phyloP scores from a whole-genome alignment of 495 filamentous ascomycete species.

The Trypethelium eluteriae region DNA sequence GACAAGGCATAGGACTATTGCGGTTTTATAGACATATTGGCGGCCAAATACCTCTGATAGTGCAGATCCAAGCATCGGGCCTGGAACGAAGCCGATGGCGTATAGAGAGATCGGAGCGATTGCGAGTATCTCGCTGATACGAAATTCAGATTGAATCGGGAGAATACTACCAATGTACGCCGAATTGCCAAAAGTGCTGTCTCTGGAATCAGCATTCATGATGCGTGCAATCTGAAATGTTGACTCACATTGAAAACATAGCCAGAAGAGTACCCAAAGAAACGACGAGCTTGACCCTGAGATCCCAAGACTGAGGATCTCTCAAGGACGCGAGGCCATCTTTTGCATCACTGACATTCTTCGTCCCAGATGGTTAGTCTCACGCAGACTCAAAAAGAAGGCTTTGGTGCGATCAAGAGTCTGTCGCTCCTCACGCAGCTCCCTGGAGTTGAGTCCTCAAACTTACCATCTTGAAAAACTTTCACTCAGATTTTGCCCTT shows the following conservation, averaged over 20 bases:
- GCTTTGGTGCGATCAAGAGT: too few species aligned
- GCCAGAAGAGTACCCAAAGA: slow-evolving; percentile 1
- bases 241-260: slow-evolving; percentile 1
- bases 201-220: neutral
- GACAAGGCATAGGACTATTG: slow-evolving; percentile 23
- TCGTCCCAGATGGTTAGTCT: too few species aligned
- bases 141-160: slow-evolving; percentile 18
- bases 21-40: slow-evolving; percentile 22
- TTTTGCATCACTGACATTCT: neutral
- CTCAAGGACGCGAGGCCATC: neutral
- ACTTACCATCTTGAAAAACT: too few species aligned
- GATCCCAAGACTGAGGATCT: neutral
- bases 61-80: slow-evolving; percentile 25
- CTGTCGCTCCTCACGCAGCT: too few species aligned
- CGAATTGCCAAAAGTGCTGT: slow-evolving; percentile 26
- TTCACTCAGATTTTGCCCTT: too few species aligned
- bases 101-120: slow-evolving; percentile 28
- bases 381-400: too few species aligned
- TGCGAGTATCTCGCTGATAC: slow-evolving; percentile 25
- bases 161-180: slow-evolving; percentile 25
- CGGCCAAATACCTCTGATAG: slow-evolving; percentile 28
- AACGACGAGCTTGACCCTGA: neutral
- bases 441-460: too few species aligned
- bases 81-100: slow-evolving; percentile 24
- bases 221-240: neutral